phyloP scores from a whole-genome alignment of 2,329 filamentous ascomycete genomes.

The Diaporthe nobilis region DNA sequence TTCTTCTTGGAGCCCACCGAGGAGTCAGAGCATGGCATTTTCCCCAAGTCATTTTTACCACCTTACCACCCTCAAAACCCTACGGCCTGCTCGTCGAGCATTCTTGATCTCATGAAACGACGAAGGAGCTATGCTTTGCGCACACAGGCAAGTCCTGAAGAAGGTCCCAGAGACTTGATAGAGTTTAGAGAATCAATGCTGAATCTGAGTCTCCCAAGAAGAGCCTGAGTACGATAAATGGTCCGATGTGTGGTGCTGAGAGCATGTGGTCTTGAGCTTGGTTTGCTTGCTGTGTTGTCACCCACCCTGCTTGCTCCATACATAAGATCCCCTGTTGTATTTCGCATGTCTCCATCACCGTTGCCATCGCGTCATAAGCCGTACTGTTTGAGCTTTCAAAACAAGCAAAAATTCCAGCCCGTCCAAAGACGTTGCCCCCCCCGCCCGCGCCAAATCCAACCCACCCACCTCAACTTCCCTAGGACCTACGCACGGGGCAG shows the following conservation, averaged over 20 bases:
- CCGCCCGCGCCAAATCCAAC: neutral
- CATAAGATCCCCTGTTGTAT: neutral
- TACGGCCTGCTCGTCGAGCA: neutral
- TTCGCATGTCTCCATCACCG: neutral
- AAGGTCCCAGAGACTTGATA: neutral
- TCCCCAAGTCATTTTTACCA: neutral
- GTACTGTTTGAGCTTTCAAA: neutral
- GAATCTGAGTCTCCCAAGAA: neutral
- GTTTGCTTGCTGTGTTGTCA: neutral
- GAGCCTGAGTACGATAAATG: neutral
- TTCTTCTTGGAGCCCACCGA: neutral
- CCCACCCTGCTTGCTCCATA: neutral
- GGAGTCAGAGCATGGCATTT: neutral
- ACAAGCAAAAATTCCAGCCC: neutral
- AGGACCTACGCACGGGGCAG: neutral
- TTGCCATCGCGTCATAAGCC: neutral
- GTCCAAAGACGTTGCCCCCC: neutral
- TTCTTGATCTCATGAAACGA: neutral
- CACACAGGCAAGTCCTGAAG: neutral
- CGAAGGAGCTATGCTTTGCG: neutral
- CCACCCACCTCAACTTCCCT: neutral
- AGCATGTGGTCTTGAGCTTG: neutral
- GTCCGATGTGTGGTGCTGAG: neutral
- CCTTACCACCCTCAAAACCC: neutral
- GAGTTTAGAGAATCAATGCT: constrained; percentile 4